Percentiles rank a stretch among this genome's conserved stretches.
These are phyloP conservation scores for Ammopiptanthus mongolicus DNA, from an alignment of 306 rosid genomes.

Conservation along the genomic window DNA sequence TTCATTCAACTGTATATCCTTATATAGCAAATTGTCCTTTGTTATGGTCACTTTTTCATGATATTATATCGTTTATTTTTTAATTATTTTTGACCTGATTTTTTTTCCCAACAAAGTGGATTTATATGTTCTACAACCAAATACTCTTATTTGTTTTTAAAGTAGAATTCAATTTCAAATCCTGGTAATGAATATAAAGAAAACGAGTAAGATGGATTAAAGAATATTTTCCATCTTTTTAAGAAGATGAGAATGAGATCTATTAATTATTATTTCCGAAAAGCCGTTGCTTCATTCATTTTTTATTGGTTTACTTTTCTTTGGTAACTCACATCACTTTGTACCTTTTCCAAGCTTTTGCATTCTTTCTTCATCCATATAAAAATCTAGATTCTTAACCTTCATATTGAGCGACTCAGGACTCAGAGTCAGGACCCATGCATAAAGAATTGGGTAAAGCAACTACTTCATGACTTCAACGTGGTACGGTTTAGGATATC, in stretches of 20 bases:
- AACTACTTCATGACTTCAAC: background rate
- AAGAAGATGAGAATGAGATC: background rate
- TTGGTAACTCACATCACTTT: background rate
- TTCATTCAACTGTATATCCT: too few species aligned
- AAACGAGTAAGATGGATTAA: background rate
- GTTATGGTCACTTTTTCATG: too few species aligned
- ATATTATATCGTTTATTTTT: too few species aligned
- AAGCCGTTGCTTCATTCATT: background rate
- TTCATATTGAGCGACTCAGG: background rate
- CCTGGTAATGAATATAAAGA: background rate
- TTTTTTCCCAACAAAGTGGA: too few species aligned
- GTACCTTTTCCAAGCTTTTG: background rate
- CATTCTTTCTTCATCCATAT: background rate
- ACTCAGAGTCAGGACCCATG: background rate
- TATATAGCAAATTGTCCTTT: too few species aligned
- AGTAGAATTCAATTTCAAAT: background rate
- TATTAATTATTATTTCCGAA: background rate
- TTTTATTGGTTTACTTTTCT: background rate
- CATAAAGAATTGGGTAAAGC: constrained; percentile 1
- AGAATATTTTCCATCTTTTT: background rate
- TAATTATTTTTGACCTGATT: too few species aligned
- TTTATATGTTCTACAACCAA: background rate
- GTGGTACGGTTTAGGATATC: background rate
- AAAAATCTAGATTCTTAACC: background rate
- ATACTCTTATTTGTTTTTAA: too few species aligned